Percentiles rank a stretch among this genome's conserved stretches.
phyloP scores from a whole-genome alignment of 306 rosid species.

The Pyrus communis region DNA sequence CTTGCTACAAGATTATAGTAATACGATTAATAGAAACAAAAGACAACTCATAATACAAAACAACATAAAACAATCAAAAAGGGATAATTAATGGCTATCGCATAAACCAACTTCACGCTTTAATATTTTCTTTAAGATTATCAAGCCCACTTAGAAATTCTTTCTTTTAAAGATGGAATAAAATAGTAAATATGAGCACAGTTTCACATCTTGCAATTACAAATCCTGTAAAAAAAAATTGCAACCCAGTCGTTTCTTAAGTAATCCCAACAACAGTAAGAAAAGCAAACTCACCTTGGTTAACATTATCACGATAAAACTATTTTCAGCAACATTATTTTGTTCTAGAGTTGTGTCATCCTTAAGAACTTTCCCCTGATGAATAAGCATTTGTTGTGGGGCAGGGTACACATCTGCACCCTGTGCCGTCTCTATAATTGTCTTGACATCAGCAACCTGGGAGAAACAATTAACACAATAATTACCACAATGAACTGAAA shows the following conservation, averaged over 20 bases:
- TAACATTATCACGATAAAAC: conserved; percentile 35
- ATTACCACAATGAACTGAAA: background rate
- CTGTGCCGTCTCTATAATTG: conserved; percentile 27
- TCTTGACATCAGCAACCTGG: conserved; percentile 34
- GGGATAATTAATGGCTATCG: background rate
- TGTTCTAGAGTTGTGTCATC: conserved; percentile 30
- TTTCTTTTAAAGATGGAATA: background rate
- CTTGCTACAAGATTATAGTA: background rate
- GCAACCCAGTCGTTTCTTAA: background rate
- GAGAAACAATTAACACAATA: background rate
- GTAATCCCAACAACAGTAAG: background rate
- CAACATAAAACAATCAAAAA: background rate
- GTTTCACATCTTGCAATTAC: background rate
- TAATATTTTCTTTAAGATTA: background rate
- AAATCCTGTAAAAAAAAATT: background rate
- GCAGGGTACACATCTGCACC: conserved; percentile 43
- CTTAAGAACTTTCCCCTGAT: conserved; percentile 42
- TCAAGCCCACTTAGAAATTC: background rate
- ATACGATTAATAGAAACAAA: background rate
- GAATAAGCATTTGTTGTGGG: conserved; percentile 36
- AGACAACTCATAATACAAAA: background rate
- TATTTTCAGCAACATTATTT: conserved; percentile 34
- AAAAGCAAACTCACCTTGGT: conserved; percentile 22
- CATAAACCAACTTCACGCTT: background rate
- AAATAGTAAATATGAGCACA: background rate